A percentile compares a stretch with the other conserved stretches of the same genome.
These are phyloP conservation scores for Colletotrichum endophyticum DNA, from an alignment of 2,329 filamentous ascomycete species.

Conservation along the genomic window DNA sequence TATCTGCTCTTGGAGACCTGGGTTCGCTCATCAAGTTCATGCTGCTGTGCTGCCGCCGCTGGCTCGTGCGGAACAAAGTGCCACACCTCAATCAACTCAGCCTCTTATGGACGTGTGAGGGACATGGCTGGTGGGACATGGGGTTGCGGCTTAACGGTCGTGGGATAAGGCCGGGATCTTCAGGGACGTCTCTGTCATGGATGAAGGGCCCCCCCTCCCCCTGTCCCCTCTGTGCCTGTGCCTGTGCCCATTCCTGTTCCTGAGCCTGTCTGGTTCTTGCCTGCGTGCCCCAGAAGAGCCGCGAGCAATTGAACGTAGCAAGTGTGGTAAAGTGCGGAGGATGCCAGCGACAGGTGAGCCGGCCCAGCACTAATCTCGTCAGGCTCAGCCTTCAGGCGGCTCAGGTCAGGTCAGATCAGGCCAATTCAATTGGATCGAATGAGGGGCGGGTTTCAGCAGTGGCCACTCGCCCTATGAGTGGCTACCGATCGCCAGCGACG, in stretches of 20 bases:
- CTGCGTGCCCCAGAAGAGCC: not conserved
- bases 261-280: not conserved
- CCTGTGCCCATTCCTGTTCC: not conserved
- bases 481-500: slow-evolving; percentile 13
- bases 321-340: not conserved
- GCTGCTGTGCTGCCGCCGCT: not conserved
- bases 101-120: not conserved
- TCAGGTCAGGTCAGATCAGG: not conserved
- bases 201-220: not conserved
- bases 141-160: slow-evolving; percentile 17
- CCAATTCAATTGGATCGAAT: not conserved
- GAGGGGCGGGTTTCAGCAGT: slow-evolving; percentile 10
- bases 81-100: slow-evolving; percentile 16
- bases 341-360: not conserved
- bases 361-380: slow-evolving; percentile 1
- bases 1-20: slow-evolving; percentile 1
- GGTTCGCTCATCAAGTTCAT: slow-evolving; percentile 10
- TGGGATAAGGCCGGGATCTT: slow-evolving; percentile 14
- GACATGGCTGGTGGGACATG: slow-evolving; percentile 5
- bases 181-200: slow-evolving; percentile 15
- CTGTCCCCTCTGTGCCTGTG: not conserved
- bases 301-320: not conserved
- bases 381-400: slow-evolving; percentile 10
- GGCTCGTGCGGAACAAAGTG: slow-evolving; percentile 4
- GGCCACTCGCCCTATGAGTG: slow-evolving; percentile 13